Percentiles rank a stretch among this genome's conserved stretches.
Evolutionary conservation across 1,284 basidiomycete species (phyloP).

Genomic region (Moesziomyces sp.): DNA sequence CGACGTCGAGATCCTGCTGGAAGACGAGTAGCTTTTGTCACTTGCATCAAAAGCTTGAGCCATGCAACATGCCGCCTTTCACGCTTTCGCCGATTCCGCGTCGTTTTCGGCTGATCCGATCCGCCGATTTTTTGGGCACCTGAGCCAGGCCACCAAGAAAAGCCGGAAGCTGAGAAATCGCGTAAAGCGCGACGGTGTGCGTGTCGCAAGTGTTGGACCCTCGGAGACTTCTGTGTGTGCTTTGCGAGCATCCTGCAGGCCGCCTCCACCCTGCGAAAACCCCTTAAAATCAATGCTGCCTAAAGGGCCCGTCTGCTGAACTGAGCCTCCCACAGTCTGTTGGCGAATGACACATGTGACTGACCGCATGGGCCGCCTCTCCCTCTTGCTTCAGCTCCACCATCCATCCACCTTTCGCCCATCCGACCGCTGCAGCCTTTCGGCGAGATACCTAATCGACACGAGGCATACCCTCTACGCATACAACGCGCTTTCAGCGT

Average conservation of each 20-base stretch:
- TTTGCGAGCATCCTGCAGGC: not conserved
- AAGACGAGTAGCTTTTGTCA: slow-evolving; percentile 11
- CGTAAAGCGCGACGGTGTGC: slow-evolving; percentile 11
- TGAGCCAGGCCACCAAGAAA: not conserved
- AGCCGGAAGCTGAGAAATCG: slow-evolving; percentile 1
- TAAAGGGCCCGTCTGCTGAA: not conserved
- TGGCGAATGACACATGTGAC: too few relatives aligned
- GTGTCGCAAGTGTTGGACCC: slow-evolving; percentile 6
- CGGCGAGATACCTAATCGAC: too few relatives aligned
- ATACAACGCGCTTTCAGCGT: too few relatives aligned
- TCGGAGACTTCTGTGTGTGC: not conserved
- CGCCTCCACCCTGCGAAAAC: slow-evolving; percentile 17
- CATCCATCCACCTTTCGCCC: not conserved
- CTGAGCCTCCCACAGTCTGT: not conserved
- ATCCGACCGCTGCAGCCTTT: not conserved
- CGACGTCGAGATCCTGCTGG: slow-evolving; percentile 37
- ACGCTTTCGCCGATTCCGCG: not conserved
- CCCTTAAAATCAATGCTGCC: not conserved
- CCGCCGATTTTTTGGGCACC: not conserved
- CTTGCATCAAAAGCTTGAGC: not conserved
- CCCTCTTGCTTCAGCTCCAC: slow-evolving; percentile 3
- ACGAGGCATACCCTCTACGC: too few relatives aligned
- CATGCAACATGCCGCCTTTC: not conserved
- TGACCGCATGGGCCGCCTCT: too few relatives aligned
- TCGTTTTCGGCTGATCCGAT: not conserved